Conservation (phyloP, 805 yeast genomes). For the Naumovozyma baii region DNA sequence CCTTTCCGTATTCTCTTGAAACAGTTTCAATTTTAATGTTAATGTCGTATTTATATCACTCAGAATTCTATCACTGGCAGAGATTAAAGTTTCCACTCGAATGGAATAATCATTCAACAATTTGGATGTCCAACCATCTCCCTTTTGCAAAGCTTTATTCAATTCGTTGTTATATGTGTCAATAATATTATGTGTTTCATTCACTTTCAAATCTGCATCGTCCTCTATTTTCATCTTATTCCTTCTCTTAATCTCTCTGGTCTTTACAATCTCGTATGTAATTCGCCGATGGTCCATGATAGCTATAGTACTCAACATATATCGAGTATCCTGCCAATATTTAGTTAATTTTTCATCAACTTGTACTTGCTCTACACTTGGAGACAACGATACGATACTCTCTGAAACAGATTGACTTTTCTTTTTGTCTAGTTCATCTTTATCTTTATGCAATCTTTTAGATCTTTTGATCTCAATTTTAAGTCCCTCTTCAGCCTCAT, state of each 20-base stretch:
- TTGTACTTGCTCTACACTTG: no score
- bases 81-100: slow-evolving; percentile 50
- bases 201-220: slow-evolving; percentile 12
- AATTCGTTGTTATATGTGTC: slow-evolving; percentile 19
- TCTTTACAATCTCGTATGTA: slow-evolving; percentile 19
- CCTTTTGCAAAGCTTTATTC: slow-evolving; percentile 20
- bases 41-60: slow-evolving; percentile 68
- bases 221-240: slow-evolving; percentile 9
- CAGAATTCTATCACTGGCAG: slow-evolving; percentile 55
- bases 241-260: slow-evolving; percentile 13
- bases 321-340: slow-evolving; percentile 21
- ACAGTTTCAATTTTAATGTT: slow-evolving; percentile 43
- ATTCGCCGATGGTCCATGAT: slow-evolving; percentile 22
- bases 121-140: slow-evolving; percentile 27
- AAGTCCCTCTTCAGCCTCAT: slow-evolving; percentile 5
- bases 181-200: slow-evolving; percentile 13
- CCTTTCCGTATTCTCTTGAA: slow-evolving; percentile 28
- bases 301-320: slow-evolving; percentile 17
- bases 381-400: no score
- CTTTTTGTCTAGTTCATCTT: no score
- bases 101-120: slow-evolving; percentile 35
- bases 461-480: neutral
- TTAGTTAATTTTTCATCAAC: slow-evolving; percentile 18
- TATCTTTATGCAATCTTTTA: no score
- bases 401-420: no score